Conservation (phyloP, 306 rosid species). For the Casuarina glauca region DNA sequence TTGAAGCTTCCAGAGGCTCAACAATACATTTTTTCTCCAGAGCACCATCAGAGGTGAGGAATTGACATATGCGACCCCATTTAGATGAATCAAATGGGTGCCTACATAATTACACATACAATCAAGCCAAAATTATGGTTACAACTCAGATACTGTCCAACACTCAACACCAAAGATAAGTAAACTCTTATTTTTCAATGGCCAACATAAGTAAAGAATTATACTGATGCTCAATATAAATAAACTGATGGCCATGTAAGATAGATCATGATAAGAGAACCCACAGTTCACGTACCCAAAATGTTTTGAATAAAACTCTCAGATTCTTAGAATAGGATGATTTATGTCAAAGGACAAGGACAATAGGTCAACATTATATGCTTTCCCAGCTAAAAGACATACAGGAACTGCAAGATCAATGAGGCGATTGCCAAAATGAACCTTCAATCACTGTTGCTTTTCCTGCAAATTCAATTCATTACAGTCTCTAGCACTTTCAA, state of each 20-base stretch:
- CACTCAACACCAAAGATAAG: not conserved
- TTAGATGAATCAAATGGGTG: slow-evolving; percentile 93
- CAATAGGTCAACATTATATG: not conserved
- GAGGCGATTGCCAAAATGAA: not conserved
- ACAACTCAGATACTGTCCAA: slow-evolving; percentile 13
- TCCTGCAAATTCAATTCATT: not conserved
- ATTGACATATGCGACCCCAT: slow-evolving; percentile 81
- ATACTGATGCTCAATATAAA: not conserved
- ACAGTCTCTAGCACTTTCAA: not conserved
- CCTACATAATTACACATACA: slow-evolving; percentile 40
- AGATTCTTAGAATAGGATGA: not conserved
- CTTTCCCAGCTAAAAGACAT: not conserved
- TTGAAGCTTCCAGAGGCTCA: slow-evolving; percentile 87
- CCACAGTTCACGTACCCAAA: not conserved
- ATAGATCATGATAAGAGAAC: not conserved
- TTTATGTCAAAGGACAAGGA: not conserved
- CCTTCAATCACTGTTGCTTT: not conserved
- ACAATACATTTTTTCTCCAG: slow-evolving; percentile 47
- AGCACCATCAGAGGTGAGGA: slow-evolving; percentile 54
- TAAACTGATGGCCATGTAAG: not conserved
- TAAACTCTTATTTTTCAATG: not conserved
- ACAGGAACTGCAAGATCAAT: not conserved
- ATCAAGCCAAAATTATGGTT: slow-evolving; percentile 6
- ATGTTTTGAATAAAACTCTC: not conserved
- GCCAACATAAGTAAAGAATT: not conserved